Evolutionary conservation across 495 filamentous ascomycete genomes (phyloP).

Genomic region (Penicillium malachiteum): DNA sequence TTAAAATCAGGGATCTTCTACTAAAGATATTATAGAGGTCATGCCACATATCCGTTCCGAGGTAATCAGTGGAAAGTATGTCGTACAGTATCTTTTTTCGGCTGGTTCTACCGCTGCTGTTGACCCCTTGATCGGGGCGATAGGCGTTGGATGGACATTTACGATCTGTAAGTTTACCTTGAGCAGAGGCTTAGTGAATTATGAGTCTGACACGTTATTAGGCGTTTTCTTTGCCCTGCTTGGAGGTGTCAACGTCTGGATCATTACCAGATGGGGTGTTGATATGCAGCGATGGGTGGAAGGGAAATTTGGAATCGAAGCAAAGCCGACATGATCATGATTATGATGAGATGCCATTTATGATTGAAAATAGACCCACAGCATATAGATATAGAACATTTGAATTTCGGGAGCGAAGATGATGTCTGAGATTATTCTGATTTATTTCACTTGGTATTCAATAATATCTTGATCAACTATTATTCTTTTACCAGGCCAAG

Average conservation of each 20-base stretch:
- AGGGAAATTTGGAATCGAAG: constrained; percentile 24
- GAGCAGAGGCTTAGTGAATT: background rate
- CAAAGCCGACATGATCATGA: constrained; percentile 2
- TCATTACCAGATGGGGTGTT: constrained; percentile 39
- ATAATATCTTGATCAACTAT: too few species aligned
- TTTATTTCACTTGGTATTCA: too few species aligned
- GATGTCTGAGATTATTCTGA: too few species aligned
- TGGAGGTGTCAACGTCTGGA: constrained; percentile 32
- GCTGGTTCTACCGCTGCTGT: constrained; percentile 63
- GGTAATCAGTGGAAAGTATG: constrained; percentile 72
- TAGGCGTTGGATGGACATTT: constrained; percentile 65
- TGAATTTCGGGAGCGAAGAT: too few species aligned
- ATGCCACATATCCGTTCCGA: constrained; percentile 54
- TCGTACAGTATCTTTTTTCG: constrained; percentile 68
- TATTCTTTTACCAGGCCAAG: too few species aligned
- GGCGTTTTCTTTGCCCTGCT: constrained; percentile 36
- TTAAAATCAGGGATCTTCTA: background rate
- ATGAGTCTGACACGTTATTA: constrained; percentile 13
- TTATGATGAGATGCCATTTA: background rate
- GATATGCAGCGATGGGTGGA: constrained; percentile 47
- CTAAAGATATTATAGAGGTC: constrained; percentile 27
- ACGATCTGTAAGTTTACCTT: constrained; percentile 40
- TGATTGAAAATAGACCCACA: background rate
- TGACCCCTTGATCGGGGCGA: constrained; percentile 60
- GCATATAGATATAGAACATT: background rate